phyloP scores from a whole-genome alignment of 768 basidiomycete genomes.

The Cubamyces sp. region DNA sequence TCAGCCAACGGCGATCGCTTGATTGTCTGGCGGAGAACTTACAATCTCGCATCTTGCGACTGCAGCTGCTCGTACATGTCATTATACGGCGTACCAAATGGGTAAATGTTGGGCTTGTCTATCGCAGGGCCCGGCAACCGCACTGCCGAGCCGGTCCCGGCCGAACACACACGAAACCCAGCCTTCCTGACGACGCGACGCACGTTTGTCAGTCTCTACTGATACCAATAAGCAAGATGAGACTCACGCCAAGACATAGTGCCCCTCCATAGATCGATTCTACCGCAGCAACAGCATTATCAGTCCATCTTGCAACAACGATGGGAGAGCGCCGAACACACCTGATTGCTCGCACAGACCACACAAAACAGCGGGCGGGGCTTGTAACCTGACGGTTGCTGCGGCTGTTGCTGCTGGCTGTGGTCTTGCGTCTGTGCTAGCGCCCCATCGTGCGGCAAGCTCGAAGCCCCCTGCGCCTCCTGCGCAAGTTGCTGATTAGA shows the following conservation, averaged over 20 bases:
- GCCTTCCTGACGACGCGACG: conserved; percentile 68
- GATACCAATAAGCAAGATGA: background rate
- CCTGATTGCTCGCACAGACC: conserved; percentile 99
- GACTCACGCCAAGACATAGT: conserved; percentile 84
- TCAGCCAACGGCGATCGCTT: background rate
- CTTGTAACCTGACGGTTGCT: conserved; percentile 47
- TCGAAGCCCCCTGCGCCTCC: conserved; percentile 30
- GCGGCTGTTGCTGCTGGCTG: conserved; percentile 3
- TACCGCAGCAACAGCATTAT: conserved; percentile 35
- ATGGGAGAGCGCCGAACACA: conserved; percentile 40
- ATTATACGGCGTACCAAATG: conserved; percentile 97
- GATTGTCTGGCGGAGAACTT: conserved; percentile 34
- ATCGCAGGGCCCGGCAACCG: conserved; percentile 94
- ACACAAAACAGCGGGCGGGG: conserved; percentile 90
- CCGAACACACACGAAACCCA: conserved; percentile 89
- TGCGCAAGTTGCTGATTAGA: conserved; percentile 35
- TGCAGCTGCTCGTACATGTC: conserved; percentile 90
- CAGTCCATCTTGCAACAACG: background rate
- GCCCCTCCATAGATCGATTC: conserved; percentile 99
- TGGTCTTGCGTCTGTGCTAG: background rate
- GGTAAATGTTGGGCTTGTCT: conserved; percentile 96
- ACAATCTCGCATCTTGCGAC: conserved; percentile 84
- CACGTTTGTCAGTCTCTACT: conserved; percentile 1
- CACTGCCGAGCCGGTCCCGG: conserved; percentile 96
- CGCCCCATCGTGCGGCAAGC: conserved; percentile 9